phyloP scores from a whole-genome alignment of 345 rosid species.

The Acer negundo region DNA sequence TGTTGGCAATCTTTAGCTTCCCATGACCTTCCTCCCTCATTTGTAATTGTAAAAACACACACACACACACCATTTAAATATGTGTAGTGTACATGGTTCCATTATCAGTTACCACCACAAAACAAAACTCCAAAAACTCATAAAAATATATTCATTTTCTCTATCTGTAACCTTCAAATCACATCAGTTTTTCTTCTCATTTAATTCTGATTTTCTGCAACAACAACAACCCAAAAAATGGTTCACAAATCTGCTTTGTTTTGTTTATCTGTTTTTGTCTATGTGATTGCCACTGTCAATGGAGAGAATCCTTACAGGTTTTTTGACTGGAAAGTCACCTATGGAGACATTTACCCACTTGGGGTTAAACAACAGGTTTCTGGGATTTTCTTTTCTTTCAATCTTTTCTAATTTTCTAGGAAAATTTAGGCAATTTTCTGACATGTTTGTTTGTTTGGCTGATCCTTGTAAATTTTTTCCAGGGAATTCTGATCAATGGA shows the following conservation, averaged over 20 bases:
- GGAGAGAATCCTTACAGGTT: constrained; percentile 76
- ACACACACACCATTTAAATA: constrained; percentile 17
- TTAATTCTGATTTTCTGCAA: no score
- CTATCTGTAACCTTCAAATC: not conserved
- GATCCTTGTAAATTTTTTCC: constrained; percentile 2
- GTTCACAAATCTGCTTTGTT: not conserved
- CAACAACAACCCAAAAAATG: not conserved
- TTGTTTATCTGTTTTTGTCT: not conserved
- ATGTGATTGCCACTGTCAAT: constrained; percentile 21
- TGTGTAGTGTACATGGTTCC: not conserved
- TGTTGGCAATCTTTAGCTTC: not conserved
- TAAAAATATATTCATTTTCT: no score
- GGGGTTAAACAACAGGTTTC: constrained; percentile 76
- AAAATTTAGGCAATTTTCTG: not conserved
- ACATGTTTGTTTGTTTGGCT: no score
- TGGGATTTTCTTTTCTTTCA: not conserved
- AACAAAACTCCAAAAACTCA: not conserved
- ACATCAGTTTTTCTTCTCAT: no score
- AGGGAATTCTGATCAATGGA: constrained; percentile 95
- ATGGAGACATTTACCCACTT: constrained; percentile 74
- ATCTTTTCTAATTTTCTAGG: not conserved
- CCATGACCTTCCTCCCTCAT: not conserved
- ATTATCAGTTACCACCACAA: constrained; percentile 20
- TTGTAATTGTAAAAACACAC: not conserved
- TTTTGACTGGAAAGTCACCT: constrained; percentile 80